Percentiles rank a stretch among this genome's conserved stretches.
Evolutionary conservation across 2,329 filamentous ascomycete genomes (phyloP).

Genomic region (Cyphellophora europaea): DNA sequence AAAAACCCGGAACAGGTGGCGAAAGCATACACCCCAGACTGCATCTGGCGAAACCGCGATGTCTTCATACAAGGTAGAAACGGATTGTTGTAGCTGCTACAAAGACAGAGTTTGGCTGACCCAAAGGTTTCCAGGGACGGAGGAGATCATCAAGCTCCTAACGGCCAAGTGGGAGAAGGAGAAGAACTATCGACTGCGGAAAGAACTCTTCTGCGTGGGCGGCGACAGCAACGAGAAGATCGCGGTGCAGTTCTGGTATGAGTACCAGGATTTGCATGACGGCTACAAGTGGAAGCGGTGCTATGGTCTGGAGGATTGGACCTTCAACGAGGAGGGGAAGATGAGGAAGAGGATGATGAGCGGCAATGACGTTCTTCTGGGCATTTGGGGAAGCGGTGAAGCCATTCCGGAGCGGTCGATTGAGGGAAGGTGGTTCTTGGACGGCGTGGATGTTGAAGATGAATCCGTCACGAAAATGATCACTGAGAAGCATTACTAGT

Average conservation of each 20-base stretch:
- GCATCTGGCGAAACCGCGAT: constrained; percentile 71
- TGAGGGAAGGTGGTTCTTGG: constrained; percentile 35
- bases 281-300: constrained; percentile 70
- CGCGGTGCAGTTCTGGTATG: constrained; percentile 87
- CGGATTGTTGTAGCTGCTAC: background rate
- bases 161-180: constrained; percentile 67
- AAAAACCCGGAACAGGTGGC: constrained; percentile 56
- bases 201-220: constrained; percentile 59
- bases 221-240: constrained; percentile 42
- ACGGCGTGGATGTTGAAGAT: constrained; percentile 32
- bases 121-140: constrained; percentile 27
- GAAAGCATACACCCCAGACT: constrained; percentile 64
- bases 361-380: constrained; percentile 36
- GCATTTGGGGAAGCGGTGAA: constrained; percentile 29
- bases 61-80: constrained; percentile 53
- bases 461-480: constrained; percentile 16
- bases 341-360: constrained; percentile 41
- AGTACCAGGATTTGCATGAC: constrained; percentile 60
- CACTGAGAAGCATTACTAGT: constrained; percentile 18
- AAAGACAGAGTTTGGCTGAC: background rate
- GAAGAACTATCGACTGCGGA: constrained; percentile 62
- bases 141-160: constrained; percentile 59
- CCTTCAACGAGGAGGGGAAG: constrained; percentile 32
- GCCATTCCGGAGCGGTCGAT: constrained; percentile 17
- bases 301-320: constrained; percentile 59